Percentiles rank a stretch among this genome's conserved stretches.
These are phyloP conservation scores for Magnusiomyces ingens DNA, from an alignment of 1,139 yeast genomes.

Conservation along the genomic window DNA sequence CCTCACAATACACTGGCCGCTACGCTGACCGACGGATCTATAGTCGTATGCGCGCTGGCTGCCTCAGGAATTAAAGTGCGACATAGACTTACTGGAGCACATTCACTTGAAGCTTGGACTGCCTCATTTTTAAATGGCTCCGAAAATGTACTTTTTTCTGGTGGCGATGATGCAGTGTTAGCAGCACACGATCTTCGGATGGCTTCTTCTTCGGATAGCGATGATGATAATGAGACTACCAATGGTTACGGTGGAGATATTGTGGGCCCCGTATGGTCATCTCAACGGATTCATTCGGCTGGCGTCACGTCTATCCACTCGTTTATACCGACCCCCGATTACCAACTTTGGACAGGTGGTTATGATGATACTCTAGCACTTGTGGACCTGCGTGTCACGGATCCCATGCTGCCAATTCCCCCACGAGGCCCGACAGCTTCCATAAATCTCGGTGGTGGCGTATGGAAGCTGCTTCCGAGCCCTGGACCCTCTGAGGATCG, in stretches of 20 bases:
- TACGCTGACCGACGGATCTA: constrained; percentile 34
- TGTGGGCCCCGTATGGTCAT: constrained; percentile 44
- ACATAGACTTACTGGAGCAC: constrained; percentile 31
- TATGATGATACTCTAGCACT: constrained; percentile 75
- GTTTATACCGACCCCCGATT: constrained; percentile 8
- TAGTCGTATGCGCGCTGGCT: constrained; percentile 21
- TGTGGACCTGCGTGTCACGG: constrained; percentile 56
- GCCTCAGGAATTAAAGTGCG: constrained; percentile 15
- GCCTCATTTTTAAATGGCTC: constrained; percentile 61
- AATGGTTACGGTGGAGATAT: constrained; percentile 15
- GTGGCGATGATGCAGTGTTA: constrained; percentile 81
- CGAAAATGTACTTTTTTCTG: constrained; percentile 62
- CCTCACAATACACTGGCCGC: constrained; percentile 23
- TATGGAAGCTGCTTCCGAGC: constrained; percentile 78
- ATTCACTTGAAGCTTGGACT: constrained; percentile 85
- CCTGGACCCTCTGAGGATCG: constrained; percentile 36
- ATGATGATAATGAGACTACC: constrained; percentile 12
- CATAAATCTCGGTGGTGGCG: constrained; percentile 79
- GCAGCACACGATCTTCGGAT: constrained; percentile 67
- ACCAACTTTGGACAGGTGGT: constrained; percentile 72
- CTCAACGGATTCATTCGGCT: constrained; percentile 64
- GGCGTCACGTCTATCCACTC: constrained; percentile 75
- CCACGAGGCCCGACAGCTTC: constrained; percentile 18
- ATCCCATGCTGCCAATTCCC: constrained; percentile 32
- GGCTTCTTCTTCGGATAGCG: constrained; percentile 7